Conservation (phyloP, 208 protist species). For the Endotrypanum monterogeii region DNA sequence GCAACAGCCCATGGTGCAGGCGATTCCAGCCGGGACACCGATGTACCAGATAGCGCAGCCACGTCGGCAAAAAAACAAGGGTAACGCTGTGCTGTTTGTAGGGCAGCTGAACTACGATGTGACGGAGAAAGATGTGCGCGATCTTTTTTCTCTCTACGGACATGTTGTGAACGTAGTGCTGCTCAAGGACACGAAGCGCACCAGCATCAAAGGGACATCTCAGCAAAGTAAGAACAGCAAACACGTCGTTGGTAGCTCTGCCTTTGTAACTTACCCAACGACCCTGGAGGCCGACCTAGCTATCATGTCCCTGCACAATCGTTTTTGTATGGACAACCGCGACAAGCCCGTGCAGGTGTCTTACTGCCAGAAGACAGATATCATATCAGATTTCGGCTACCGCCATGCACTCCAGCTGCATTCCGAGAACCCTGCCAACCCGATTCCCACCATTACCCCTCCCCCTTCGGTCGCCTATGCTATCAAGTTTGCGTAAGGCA, state of each 20-base stretch:
- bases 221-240: constrained; percentile 12
- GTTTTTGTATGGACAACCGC: constrained; percentile 53
- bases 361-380: constrained; percentile 61
- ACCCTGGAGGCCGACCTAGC: constrained; percentile 62
- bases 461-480: constrained; percentile 23
- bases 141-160: constrained; percentile 41
- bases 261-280: constrained; percentile 42
- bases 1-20: constrained; percentile 2
- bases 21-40: constrained; percentile 4
- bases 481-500: constrained; percentile 24
- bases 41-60: constrained; percentile 19
- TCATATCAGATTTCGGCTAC: constrained; percentile 69
- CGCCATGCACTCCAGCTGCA: constrained; percentile 56
- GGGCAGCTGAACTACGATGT: constrained; percentile 47
- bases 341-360: constrained; percentile 64
- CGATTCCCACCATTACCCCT: constrained; percentile 27
- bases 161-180: constrained; percentile 42
- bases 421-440: constrained; percentile 64
- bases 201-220: constrained; percentile 5
- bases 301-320: constrained; percentile 51
- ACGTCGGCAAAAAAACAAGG: constrained; percentile 29
- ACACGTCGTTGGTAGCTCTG: constrained; percentile 43
- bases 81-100: constrained; percentile 47
- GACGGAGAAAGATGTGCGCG: constrained; percentile 38
- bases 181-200: constrained; percentile 35